phyloP scores from a whole-genome alignment of 208 protist genomes.

The Vickermania ingenoplastis region DNA sequence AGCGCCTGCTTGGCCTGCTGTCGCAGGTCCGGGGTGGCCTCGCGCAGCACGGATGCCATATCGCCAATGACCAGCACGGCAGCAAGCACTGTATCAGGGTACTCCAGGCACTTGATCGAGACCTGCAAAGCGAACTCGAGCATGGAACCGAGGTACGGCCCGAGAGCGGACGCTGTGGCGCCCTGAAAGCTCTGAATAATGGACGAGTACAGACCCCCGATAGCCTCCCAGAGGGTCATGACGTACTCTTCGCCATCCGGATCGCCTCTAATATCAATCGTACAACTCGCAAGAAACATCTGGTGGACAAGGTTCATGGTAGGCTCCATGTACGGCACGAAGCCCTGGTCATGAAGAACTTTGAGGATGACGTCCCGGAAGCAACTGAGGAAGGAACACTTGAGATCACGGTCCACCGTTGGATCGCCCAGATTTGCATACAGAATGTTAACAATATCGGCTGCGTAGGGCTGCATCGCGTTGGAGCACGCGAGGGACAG shows the following conservation, averaged over 20 bases:
- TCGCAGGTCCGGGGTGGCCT: conserved; percentile 30
- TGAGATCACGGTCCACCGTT: conserved; percentile 86
- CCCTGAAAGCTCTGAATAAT: conserved; percentile 76
- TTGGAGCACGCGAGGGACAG: conserved; percentile 75
- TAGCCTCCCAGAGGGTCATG: conserved; percentile 68
- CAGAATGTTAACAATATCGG: conserved; percentile 76
- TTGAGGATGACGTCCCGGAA: conserved; percentile 95
- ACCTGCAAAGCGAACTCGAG: conserved; percentile 60
- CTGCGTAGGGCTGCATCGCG: conserved; percentile 60
- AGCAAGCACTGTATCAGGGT: conserved; percentile 44
- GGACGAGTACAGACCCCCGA: conserved; percentile 56
- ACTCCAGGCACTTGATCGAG: conserved; percentile 27
- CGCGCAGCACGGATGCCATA: conserved; percentile 64
- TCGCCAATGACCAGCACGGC: conserved; percentile 72
- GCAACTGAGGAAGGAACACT: conserved; percentile 89
- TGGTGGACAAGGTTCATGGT: conserved; percentile 73
- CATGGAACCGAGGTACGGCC: conserved; percentile 59
- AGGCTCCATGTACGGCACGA: conserved; percentile 77
- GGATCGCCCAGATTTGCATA: conserved; percentile 63
- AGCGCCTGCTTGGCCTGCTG: conserved; percentile 57
- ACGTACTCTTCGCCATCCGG: conserved; percentile 72
- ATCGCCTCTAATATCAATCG: conserved; percentile 58
- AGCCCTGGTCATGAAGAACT: conserved; percentile 67
- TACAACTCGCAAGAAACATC: conserved; percentile 53
- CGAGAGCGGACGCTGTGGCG: conserved; percentile 20